Evolutionary conservation across 371 early-diverging fungal species (phyloP).

Genomic region (Zancudomyces culisetae): DNA sequence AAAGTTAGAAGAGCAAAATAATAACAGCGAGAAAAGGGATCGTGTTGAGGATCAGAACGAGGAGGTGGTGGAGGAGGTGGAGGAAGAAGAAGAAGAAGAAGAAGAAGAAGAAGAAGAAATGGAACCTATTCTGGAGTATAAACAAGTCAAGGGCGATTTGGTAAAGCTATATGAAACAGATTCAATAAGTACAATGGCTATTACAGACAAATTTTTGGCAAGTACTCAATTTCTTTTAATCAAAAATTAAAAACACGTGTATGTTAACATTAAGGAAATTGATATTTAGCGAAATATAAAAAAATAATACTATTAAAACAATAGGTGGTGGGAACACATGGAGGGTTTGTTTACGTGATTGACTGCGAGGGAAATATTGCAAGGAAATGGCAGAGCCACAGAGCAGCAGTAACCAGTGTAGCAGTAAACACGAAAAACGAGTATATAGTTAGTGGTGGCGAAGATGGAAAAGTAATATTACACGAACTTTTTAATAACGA

Average conservation of each 20-base stretch:
- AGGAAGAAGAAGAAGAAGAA: conserved; percentile 24
- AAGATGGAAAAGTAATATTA: conserved; percentile 47
- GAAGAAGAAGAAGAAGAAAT: conserved; percentile 46
- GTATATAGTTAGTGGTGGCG: conserved; percentile 74
- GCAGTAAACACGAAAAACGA: conserved; percentile 71
- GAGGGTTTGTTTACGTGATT: conserved; percentile 74
- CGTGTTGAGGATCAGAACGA: conserved; percentile 24
- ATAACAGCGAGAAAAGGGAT: background rate
- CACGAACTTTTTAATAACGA: conserved; percentile 7
- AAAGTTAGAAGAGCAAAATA: background rate
- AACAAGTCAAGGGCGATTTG: conserved; percentile 53
- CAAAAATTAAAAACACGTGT: too few relatives aligned
- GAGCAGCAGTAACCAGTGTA: conserved; percentile 68
- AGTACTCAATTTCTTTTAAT: background rate
- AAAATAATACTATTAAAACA: background rate
- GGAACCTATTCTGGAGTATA: conserved; percentile 78
- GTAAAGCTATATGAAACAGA: conserved; percentile 52
- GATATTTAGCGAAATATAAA: background rate
- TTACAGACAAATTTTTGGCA: conserved; percentile 69
- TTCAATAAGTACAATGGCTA: conserved; percentile 54
- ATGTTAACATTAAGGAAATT: conserved; percentile 1
- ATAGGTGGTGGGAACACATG: conserved; percentile 75
- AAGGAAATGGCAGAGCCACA: conserved; percentile 46
- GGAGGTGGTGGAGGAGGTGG: conserved; percentile 24
- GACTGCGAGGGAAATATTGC: conserved; percentile 82